A percentile compares a stretch with the other conserved stretches of the same genome.
phyloP scores from a whole-genome alignment of 805 yeast species.

The Candida silvicultrix region DNA sequence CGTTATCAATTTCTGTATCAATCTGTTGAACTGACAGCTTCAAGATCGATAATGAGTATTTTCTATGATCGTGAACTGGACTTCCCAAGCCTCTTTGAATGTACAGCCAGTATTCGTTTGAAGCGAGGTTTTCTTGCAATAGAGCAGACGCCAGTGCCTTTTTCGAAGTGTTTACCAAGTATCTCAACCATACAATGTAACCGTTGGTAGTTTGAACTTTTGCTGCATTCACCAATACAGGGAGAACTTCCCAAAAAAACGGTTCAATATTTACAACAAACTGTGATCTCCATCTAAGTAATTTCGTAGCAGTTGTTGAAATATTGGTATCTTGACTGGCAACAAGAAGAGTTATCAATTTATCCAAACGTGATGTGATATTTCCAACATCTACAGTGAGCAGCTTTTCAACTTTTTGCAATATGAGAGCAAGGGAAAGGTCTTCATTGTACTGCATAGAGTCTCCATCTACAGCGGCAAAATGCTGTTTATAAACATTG shows the following conservation, averaged over 20 bases:
- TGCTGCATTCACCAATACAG: conserved; percentile 26
- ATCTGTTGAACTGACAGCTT: conserved; percentile 51
- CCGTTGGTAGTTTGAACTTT: conserved; percentile 34
- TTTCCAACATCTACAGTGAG: conserved; percentile 4
- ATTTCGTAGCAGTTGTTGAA: conserved; percentile 30
- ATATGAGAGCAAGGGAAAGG: not conserved
- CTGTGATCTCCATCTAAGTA: conserved; percentile 50
- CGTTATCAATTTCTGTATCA: conserved; percentile 24
- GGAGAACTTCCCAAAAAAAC: conserved; percentile 42
- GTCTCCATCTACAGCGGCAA: not conserved
- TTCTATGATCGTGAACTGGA: conserved; percentile 58
- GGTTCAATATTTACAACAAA: conserved; percentile 16
- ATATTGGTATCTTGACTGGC: conserved; percentile 32
- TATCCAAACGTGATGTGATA: conserved; percentile 16
- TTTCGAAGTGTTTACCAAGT: not conserved
- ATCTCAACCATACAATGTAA: conserved; percentile 50
- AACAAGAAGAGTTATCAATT: conserved; percentile 27
- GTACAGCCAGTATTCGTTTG: conserved; percentile 45
- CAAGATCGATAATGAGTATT: conserved; percentile 59
- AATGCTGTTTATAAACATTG: not conserved
- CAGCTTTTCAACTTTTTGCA: conserved; percentile 9
- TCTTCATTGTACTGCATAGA: not conserved
- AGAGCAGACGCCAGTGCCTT: conserved; percentile 1
- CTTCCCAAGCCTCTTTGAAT: conserved; percentile 53
- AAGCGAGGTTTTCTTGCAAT: not conserved